A percentile compares a stretch with the other conserved stretches of the same genome.
phyloP scores from a whole-genome alignment of 768 basidiomycete genomes.

The Termitomyces titanicus region DNA sequence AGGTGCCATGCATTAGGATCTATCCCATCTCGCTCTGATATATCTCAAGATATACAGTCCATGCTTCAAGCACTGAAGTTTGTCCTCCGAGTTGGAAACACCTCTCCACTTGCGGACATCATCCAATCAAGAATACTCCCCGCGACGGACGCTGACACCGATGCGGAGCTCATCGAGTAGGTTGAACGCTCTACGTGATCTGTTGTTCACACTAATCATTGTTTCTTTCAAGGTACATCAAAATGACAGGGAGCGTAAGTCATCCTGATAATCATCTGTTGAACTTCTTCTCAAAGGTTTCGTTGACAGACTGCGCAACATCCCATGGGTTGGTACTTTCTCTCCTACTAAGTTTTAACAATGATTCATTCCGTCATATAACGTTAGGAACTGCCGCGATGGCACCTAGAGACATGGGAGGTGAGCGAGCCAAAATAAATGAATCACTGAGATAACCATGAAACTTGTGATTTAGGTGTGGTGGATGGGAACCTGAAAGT shows the following conservation, averaged over 20 bases:
- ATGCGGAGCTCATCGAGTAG: not conserved
- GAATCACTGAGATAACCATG: not conserved
- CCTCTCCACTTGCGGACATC: not conserved
- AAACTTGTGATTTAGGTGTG: not conserved
- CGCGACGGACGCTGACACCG: not conserved
- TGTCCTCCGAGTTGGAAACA: not conserved
- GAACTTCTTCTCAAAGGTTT: not conserved
- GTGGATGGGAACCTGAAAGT: not conserved
- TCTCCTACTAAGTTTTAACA: not conserved
- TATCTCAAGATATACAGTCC: not conserved
- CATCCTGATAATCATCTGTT: not conserved
- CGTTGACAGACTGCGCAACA: not conserved
- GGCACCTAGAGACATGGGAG: not conserved
- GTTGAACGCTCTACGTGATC: not conserved
- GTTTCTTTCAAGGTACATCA: not conserved
- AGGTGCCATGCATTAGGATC: not conserved
- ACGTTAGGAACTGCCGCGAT: not conserved
- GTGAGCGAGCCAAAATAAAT: not conserved
- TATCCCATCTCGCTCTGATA: not conserved
- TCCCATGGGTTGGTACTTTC: not conserved
- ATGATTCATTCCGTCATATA: not conserved
- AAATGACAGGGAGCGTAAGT: not conserved
- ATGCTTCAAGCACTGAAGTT: not conserved
- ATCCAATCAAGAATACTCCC: not conserved
- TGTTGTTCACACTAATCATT: not conserved